Percentiles rank a stretch among this genome's conserved stretches.
phyloP scores from a whole-genome alignment of 805 yeast genomes.

The Pichia paraexigua region DNA sequence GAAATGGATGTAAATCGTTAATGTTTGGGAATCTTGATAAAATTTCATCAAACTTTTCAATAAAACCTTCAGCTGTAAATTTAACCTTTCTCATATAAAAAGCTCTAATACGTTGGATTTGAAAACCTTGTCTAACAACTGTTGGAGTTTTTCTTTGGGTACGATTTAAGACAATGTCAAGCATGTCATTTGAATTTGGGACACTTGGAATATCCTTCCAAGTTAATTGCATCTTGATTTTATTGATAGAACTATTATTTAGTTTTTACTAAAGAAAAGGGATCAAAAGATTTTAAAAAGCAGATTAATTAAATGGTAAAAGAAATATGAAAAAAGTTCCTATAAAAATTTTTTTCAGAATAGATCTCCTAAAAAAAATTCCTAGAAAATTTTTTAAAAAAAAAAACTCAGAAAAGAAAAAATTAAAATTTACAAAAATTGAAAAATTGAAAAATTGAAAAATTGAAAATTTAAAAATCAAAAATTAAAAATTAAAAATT shows the following conservation, averaged over 20 bases:
- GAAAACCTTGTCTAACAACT: slow-evolving; percentile 95
- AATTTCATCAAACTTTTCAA: slow-evolving; percentile 83
- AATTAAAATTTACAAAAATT: not conserved
- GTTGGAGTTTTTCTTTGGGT: slow-evolving; percentile 99
- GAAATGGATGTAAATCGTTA: slow-evolving; percentile 97
- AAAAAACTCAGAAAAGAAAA: not conserved
- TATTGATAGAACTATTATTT: not conserved
- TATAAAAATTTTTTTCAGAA: not conserved
- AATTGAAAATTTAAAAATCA: too few species aligned
- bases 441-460: too few species aligned
- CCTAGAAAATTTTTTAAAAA: not conserved
- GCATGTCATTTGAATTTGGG: slow-evolving; percentile 82
- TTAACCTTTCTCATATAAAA: slow-evolving; percentile 98
- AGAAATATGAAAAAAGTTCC: not conserved
- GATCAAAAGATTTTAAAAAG: not conserved
- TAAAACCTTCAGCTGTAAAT: slow-evolving; percentile 92
- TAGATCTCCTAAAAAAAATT: not conserved
- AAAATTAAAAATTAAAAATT: too few species aligned
- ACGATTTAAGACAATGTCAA: slow-evolving; percentile 93
- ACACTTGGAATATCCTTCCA: slow-evolving; percentile 98
- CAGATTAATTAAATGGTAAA: not conserved
- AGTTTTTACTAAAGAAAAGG: not conserved
- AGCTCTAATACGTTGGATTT: slow-evolving; percentile 91
- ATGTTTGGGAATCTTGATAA: slow-evolving; percentile 90
- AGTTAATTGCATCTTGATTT: slow-evolving; percentile 72